Evolutionary conservation across 202 grass and related monocot genomes (phyloP).

Genomic region (Saccharum hybrid): DNA sequence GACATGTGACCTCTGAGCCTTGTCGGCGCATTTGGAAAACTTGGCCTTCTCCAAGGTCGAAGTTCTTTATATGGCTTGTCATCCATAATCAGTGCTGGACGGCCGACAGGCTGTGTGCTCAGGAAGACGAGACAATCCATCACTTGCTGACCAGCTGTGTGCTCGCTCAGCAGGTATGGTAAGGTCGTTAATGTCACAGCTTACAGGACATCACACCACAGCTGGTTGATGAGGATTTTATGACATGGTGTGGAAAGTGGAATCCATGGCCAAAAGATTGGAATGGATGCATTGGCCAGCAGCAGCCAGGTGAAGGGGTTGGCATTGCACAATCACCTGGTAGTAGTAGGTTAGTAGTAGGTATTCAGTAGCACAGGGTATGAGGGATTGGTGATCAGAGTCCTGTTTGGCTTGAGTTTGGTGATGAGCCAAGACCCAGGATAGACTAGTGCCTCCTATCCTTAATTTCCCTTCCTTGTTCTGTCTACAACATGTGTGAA

Average conservation of each 20-base stretch:
- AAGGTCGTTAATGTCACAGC: too few species aligned
- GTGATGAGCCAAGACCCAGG: neutral
- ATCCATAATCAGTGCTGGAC: too few species aligned
- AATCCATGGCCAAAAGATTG: neutral
- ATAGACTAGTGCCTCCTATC: neutral
- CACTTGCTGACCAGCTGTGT: neutral
- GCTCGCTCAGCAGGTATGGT: neutral
- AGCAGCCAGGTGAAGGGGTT: neutral
- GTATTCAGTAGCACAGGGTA: constrained; percentile 7
- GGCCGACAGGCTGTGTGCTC: too few species aligned
- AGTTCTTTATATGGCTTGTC: neutral
- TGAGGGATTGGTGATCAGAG: neutral
- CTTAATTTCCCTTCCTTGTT: neutral
- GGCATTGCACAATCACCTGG: neutral
- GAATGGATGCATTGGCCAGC: neutral
- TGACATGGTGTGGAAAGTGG: neutral
- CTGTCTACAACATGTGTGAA: neutral
- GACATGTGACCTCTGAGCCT: too few species aligned
- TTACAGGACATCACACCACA: too few species aligned
- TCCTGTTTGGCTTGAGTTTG: neutral
- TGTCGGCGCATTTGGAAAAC: neutral
- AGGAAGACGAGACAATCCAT: too few species aligned
- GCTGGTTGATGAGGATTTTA: neutral
- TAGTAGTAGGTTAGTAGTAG: neutral
- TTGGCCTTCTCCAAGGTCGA: neutral